Evolutionary conservation across 495 filamentous ascomycete species (phyloP), one percentile per base, ranked within the genome.

Genomic region (Neurospora terricola): DNA sequence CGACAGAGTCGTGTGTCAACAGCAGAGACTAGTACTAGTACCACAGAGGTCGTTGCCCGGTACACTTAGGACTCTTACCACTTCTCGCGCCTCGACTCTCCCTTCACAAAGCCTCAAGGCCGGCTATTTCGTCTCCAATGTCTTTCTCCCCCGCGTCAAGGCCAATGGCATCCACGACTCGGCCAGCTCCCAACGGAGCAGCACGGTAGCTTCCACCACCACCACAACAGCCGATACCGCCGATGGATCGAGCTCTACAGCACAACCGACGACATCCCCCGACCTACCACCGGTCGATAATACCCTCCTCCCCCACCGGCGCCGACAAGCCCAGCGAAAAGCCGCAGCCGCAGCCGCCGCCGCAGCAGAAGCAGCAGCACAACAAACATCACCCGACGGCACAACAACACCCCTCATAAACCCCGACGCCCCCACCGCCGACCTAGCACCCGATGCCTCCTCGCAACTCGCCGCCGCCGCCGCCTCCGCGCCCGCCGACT

Each of bases 381-480:
- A 48, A 40, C n/a, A n/a, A n/a, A n/a, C n/a, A 34, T 34, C 34
- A 38, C 40, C 21, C 10, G 4, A 21, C 23, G 23, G 8, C 5
- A 62, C 66, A 38, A 38, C 71, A 34, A n/a, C 40, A 27, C 23
- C 75, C 3, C 38, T 45, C 37, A 36, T 66, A 14, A 43, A 48
- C 43, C 36, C 76, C 38, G 75, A 76, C 48, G 76, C 75, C 12
- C 74, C 75, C n/a, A 73, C 75, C 8, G 37, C 75, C 38, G 74
- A 77, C 66, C 79, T 96, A 12, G 91, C 94, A 5, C 91, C 86
- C 45, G 94, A 98, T 82, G 94, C 94, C 21, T 96, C 94, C 9
- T 91, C 93, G 30, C 87, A 89, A 72, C 86, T 98, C 54, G 91
- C 94, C 10, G 88, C 88, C 37, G 81, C 88, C 42, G 94, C 94